Conservation (phyloP, 169 alveolate genomes). For the Amoebophrya sp. region DNA sequence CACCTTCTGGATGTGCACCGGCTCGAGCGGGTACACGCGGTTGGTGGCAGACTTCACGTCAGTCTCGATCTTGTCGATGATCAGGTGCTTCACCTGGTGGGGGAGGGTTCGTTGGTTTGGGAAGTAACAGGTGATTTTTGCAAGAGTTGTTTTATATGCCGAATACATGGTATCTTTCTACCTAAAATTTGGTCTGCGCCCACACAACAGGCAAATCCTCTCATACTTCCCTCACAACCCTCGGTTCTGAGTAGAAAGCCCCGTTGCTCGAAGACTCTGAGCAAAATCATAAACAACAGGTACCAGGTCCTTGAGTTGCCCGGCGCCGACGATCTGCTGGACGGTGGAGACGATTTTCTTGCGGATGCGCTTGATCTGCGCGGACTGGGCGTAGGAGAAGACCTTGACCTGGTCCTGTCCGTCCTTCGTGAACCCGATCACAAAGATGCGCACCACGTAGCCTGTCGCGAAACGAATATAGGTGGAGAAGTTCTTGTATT, state of each 20-base stretch:
- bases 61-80: slow-evolving; percentile 79
- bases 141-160: no score
- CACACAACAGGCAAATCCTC: no score
- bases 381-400: slow-evolving; percentile 83
- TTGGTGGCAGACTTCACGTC: slow-evolving; percentile 80
- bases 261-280: no score
- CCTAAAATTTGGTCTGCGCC: no score
- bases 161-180: no score
- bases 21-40: slow-evolving; percentile 82
- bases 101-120: slow-evolving; percentile 68
- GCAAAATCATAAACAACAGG: no score
- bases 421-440: slow-evolving; percentile 80
- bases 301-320: slow-evolving; percentile 72
- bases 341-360: slow-evolving; percentile 83
- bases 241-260: no score
- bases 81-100: slow-evolving; percentile 76
- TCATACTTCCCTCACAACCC: no score
- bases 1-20: slow-evolving; percentile 80
- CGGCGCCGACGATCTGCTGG: slow-evolving; percentile 68
- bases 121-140: no score
- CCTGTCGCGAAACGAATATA: no score
- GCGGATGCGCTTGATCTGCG: slow-evolving; percentile 79
- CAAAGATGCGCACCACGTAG: slow-evolving; percentile 79
- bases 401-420: slow-evolving; percentile 79
- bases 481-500: no score